Base-by-base conservation (phyloP, 2,329 filamentous ascomycete genomes). In the Aspergillus fumigatus region DNA sequence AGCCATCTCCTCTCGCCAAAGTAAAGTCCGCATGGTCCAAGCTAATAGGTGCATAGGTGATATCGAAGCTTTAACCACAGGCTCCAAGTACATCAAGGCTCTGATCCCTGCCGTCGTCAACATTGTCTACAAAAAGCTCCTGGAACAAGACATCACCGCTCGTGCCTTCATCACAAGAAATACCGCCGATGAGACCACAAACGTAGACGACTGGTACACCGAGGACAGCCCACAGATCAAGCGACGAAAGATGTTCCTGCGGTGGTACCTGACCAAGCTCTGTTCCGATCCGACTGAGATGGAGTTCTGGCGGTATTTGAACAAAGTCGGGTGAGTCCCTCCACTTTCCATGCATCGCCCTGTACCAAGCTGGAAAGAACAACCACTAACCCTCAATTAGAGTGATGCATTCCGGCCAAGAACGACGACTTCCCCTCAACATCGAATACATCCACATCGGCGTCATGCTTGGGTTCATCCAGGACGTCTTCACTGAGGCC, bases 61-160 rank as follows among this genome's bases (percentile, higher is more conserved):
- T 67, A 85, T 90, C 55, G 86, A 88, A 62, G 88, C 88, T 41
- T 81, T 92, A 40, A 79, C 83, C 14, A 78, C 80, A 2, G 88
- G 88, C 60, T 79, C 84, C 57, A 90, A 90, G 71, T 91, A 91
- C 75, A 87, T 92, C 76, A 88, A 88, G 67, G 84, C 87, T n/a
- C 82, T 93, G 32, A 91, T 93, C 61, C 90, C 90, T 1, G 87
- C 89, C 48, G 83, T 94, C 23, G 89, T 93, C 67, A 91, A 92
- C 73, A 89, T 92, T 58, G 88, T 93, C 35, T 94, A 93, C 78
- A 86, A 86, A 68, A 93, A 93, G 70, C 82, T 94, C 0, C 79
- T 93, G 10, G 84, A 86, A 67, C 90, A 89, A 73, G 90, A 93
- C 69, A 90, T 93, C 71, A 94, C 90, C 3, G 88, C 90, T 1